Percentiles rank a stretch among this genome's conserved stretches.
These are phyloP conservation scores for Xylaria scruposa DNA, from an alignment of 495 filamentous ascomycete species.

Conservation along the genomic window DNA sequence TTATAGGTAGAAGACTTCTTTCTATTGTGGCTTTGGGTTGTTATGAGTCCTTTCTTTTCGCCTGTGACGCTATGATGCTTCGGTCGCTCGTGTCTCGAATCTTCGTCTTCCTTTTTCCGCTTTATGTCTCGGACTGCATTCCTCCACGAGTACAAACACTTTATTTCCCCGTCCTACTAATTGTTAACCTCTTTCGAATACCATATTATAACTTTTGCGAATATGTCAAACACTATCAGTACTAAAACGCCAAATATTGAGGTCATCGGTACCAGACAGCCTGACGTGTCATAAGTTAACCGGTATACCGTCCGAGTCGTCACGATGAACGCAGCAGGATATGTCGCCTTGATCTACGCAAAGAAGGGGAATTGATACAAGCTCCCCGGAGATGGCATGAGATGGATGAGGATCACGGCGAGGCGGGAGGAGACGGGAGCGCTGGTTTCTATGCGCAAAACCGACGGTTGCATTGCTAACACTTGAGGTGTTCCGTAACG, in stretches of 20 bases:
- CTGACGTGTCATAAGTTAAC: constrained; percentile 26
- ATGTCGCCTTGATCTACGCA: constrained; percentile 35
- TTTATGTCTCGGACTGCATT: too few relatives aligned
- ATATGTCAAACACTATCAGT: neutral
- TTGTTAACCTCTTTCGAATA: neutral
- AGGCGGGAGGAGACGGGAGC: constrained; percentile 39
- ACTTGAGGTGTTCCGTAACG: constrained; percentile 37
- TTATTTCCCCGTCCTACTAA: neutral
- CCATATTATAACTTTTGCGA: neutral
- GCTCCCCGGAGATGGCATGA: constrained; percentile 40
- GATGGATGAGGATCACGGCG: constrained; percentile 30
- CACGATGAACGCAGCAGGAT: constrained; percentile 23
- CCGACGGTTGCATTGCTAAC: constrained; percentile 26
- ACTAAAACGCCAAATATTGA: constrained; percentile 15
- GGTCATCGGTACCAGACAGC: constrained; percentile 31
- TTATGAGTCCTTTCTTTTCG: too few relatives aligned
- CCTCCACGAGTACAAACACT: too few relatives aligned
- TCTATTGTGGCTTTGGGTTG: too few relatives aligned
- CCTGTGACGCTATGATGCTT: too few relatives aligned
- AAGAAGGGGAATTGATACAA: constrained; percentile 37
- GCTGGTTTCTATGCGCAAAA: constrained; percentile 23
- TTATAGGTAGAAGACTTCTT: too few relatives aligned
- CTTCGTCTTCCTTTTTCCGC: too few relatives aligned
- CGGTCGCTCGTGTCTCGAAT: too few relatives aligned
- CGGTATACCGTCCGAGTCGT: constrained; percentile 32